Evolutionary conservation across 2,329 filamentous ascomycete genomes (phyloP).

Genomic region (Talaromyces atroroseus): DNA sequence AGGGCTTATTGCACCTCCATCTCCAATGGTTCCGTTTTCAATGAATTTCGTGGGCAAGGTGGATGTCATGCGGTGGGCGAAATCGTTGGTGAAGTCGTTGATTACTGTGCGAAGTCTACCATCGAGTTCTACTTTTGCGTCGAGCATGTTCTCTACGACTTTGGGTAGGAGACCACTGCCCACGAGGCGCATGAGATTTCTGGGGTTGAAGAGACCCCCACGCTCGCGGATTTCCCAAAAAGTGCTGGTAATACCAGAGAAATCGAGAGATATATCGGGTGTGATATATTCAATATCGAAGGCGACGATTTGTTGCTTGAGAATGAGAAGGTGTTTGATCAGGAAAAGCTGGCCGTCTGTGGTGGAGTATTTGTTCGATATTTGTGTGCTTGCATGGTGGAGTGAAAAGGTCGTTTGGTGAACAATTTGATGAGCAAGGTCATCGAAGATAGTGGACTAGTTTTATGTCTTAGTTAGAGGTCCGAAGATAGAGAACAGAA

Average conservation of each 20-base stretch:
- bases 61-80: conserved; percentile 53
- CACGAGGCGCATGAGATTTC: conserved; percentile 56
- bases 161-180: conserved; percentile 56
- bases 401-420: conserved; percentile 84
- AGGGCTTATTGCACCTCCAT: conserved; percentile 39
- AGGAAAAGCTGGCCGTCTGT: conserved; percentile 84
- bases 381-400: conserved; percentile 66
- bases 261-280: conserved; percentile 61
- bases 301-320: conserved; percentile 93
- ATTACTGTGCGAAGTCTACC: conserved; percentile 58
- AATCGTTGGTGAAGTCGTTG: conserved; percentile 59
- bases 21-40: conserved; percentile 34
- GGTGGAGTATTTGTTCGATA: conserved; percentile 57
- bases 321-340: conserved; percentile 85
- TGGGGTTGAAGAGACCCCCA: conserved; percentile 61
- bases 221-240: conserved; percentile 63
- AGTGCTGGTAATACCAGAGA: conserved; percentile 59
- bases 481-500: background rate
- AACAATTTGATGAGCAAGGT: conserved; percentile 74
- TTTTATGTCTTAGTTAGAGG: conserved; percentile 16
- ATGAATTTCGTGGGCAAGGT: conserved; percentile 37
- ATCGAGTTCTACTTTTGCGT: conserved; percentile 64
- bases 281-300: conserved; percentile 82
- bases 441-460: conserved; percentile 63
- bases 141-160: conserved; percentile 66